phyloP scores from a whole-genome alignment of 345 rosid genomes.

The Euphorbia pulcherrima region DNA sequence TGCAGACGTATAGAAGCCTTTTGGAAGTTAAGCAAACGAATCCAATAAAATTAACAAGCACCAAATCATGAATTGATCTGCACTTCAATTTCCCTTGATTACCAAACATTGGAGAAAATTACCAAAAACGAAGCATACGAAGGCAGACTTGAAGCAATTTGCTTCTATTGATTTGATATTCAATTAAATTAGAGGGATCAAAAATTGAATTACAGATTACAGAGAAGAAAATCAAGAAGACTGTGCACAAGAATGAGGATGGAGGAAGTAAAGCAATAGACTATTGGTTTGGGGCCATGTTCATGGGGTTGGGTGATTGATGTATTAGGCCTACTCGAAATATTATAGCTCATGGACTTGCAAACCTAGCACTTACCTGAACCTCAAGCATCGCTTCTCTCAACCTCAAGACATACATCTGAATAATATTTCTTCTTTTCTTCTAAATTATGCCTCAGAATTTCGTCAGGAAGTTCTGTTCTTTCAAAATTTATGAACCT shows the following conservation, averaged over 20 bases:
- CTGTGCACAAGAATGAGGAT: slow-evolving; percentile 59
- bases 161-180: neutral
- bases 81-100: no score
- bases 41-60: no score
- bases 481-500: slow-evolving; percentile 93
- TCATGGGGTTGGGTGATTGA: no score
- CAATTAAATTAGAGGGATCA: neutral
- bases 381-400: slow-evolving; percentile 99
- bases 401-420: slow-evolving; percentile 73
- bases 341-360: neutral
- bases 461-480: slow-evolving; percentile 90
- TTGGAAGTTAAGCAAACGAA: no score
- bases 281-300: no score
- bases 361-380: slow-evolving; percentile 52
- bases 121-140: neutral
- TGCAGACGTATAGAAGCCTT: no score
- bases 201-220: slow-evolving; percentile 47
- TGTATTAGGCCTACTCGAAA: slow-evolving; percentile 21
- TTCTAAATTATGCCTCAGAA: slow-evolving; percentile 84
- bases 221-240: slow-evolving; percentile 7
- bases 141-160: slow-evolving; percentile 2
- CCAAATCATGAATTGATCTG: no score
- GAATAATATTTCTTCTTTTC: slow-evolving; percentile 82
- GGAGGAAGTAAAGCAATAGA: slow-evolving; percentile 19
- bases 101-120: neutral